These are phyloP conservation scores for Amesomyces nigricolor DNA, from an alignment of 2,329 filamentous ascomycete species.

Conservation along the genomic window DNA sequence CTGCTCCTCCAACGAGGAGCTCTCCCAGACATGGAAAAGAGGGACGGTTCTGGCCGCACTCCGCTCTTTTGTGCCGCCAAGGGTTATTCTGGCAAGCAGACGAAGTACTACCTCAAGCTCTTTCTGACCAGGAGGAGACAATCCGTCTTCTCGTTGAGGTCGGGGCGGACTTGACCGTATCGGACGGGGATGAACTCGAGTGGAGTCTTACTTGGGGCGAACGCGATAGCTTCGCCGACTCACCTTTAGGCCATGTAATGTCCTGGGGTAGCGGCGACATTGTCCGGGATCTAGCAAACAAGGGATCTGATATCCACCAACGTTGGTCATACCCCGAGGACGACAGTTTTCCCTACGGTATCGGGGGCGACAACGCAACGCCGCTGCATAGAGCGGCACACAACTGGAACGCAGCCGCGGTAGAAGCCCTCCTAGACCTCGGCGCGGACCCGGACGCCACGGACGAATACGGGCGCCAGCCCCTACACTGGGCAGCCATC, in stretches of 20 bases:
- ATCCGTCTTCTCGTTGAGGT: neutral
- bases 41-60: neutral
- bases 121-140: neutral
- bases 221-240: neutral
- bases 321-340: neutral
- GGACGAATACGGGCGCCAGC: neutral
- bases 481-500: constrained; percentile 3
- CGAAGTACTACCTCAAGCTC: neutral
- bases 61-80: constrained; percentile 1
- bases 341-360: neutral
- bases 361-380: neutral
- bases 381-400: neutral
- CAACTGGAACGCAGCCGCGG: neutral
- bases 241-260: neutral
- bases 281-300: neutral
- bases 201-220: neutral
- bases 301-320: constrained; percentile 5
- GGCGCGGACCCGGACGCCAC: constrained; percentile 1
- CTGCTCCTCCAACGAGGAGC: neutral
- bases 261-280: neutral
- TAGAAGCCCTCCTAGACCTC: constrained; percentile 1
- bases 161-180: neutral
- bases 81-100: neutral
- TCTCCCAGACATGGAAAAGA: neutral
- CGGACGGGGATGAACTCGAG: neutral